phyloP scores from a whole-genome alignment of 2,329 filamentous ascomycete genomes.

The Sporothrix dimorphospora region DNA sequence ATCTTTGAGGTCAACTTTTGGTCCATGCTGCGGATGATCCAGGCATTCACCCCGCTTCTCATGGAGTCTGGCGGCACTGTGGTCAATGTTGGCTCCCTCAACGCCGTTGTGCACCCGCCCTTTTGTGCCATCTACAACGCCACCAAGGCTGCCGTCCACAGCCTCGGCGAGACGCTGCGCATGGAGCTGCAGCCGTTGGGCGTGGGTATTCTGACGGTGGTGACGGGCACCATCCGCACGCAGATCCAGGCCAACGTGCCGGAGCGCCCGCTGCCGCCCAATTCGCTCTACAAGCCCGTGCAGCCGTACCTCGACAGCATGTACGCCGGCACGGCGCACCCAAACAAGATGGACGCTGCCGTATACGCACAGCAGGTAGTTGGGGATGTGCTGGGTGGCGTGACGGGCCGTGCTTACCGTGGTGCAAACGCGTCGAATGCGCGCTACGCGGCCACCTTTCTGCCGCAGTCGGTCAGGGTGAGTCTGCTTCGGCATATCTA shows the following conservation, averaged over 20 bases:
- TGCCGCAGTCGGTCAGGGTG: background rate
- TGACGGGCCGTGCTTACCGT: background rate
- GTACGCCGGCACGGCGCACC: background rate
- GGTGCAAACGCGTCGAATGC: background rate
- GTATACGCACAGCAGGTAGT: background rate
- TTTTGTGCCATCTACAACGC: conserved; percentile 9
- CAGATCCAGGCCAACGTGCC: background rate
- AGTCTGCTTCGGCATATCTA: background rate
- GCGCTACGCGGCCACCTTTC: background rate
- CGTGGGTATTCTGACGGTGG: background rate
- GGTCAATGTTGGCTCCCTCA: conserved; percentile 33
- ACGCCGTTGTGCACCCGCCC: background rate
- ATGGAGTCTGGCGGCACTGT: conserved; percentile 38
- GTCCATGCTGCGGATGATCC: conserved; percentile 43
- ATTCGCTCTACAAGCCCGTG: background rate
- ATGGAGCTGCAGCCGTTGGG: conserved; percentile 23
- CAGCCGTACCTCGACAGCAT: background rate
- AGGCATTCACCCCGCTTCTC: conserved; percentile 43
- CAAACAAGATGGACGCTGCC: background rate
- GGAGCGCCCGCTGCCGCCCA: background rate
- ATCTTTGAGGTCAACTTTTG: conserved; percentile 51
- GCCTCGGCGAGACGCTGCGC: background rate
- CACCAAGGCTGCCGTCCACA: conserved; percentile 17
- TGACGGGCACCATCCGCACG: conserved; percentile 19
- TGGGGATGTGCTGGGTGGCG: background rate